Percentiles rank a stretch among this genome's conserved stretches.
phyloP scores from a whole-genome alignment of 2,329 filamentous ascomycete genomes.

The Chalara sp. region DNA sequence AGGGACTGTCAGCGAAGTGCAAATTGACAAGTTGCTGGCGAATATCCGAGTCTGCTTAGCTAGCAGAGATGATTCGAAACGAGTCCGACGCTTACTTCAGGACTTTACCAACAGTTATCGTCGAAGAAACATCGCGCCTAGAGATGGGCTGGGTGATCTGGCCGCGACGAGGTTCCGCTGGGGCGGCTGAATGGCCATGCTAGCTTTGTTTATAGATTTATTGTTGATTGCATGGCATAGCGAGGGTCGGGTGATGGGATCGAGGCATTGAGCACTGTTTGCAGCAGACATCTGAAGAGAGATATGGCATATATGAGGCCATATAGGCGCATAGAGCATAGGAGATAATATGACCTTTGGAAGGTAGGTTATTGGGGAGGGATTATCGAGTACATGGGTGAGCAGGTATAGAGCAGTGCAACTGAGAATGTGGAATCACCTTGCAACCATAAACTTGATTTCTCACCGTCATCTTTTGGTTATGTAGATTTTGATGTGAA shows the following conservation, averaged over 20 bases:
- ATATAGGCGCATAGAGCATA: no score
- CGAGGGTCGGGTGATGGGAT: neutral
- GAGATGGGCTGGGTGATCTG: slow-evolving; percentile 81
- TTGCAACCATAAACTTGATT: no score
- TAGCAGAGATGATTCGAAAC: slow-evolving; percentile 54
- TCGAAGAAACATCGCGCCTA: slow-evolving; percentile 86
- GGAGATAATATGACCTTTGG: no score
- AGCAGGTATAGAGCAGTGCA: no score
- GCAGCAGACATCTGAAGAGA: no score
- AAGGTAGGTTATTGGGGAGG: no score
- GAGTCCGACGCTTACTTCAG: slow-evolving; percentile 79
- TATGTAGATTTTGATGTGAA: no score
- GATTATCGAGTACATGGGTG: no score
- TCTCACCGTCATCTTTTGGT: no score
- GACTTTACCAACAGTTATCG: slow-evolving; percentile 97
- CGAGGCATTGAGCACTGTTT: no score
- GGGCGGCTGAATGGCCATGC: slow-evolving; percentile 19
- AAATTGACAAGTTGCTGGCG: slow-evolving; percentile 72
- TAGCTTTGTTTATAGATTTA: neutral
- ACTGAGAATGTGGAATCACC: no score
- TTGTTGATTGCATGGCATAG: slow-evolving; percentile 1
- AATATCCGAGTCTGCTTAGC: slow-evolving; percentile 76
- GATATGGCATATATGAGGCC: no score
- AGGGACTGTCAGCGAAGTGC: slow-evolving; percentile 72
- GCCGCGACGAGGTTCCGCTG: slow-evolving; percentile 88